Evolutionary conservation across 371 early-diverging fungal species (phyloP).

Genomic region (Fennellomyces sp.): DNA sequence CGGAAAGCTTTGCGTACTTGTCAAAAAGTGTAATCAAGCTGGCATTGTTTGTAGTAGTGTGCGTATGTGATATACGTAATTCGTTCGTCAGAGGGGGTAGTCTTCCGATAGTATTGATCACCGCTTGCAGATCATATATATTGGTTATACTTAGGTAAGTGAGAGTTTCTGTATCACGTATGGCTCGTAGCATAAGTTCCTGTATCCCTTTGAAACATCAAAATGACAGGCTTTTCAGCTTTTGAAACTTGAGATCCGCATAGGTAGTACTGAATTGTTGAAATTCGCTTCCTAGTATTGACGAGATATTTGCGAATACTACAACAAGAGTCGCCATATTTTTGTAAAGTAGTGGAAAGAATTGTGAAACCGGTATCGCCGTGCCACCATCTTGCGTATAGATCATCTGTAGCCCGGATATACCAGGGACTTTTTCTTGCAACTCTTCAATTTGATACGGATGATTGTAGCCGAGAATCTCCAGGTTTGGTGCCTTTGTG

Average conservation of each 20-base stretch:
- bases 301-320: not conserved
- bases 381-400: not conserved
- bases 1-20: too few species aligned
- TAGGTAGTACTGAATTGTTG: not conserved
- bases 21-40: too few species aligned
- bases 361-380: not conserved
- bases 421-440: not conserved
- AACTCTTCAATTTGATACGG: not conserved
- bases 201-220: not conserved
- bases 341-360: not conserved
- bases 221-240: too few species aligned
- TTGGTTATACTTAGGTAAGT: not conserved
- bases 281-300: not conserved
- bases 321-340: not conserved
- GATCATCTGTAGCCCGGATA: not conserved
- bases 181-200: not conserved
- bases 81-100: too few species aligned
- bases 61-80: too few species aligned
- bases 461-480: not conserved
- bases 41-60: too few species aligned
- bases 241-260: too few species aligned
- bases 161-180: not conserved
- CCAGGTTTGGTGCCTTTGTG: not conserved
- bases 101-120: too few species aligned
- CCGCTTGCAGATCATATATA: not conserved